Evolutionary conservation across 2,329 filamentous ascomycete species (phyloP).

Genomic region (Beauveria australis): DNA sequence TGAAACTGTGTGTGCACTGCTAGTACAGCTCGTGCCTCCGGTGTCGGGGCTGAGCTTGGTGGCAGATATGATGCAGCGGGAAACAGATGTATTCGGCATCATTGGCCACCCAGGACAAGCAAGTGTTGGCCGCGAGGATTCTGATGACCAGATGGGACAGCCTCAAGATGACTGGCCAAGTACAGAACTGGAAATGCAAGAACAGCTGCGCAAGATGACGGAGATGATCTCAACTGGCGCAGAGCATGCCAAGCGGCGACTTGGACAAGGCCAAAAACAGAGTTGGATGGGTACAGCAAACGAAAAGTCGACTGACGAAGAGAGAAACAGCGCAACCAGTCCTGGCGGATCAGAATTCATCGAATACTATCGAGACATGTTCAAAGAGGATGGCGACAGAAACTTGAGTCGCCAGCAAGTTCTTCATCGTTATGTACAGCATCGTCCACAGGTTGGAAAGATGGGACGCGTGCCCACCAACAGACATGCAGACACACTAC

Average conservation of each 20-base stretch:
- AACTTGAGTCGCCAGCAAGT: background rate
- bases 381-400: background rate
- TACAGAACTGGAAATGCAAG: background rate
- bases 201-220: background rate
- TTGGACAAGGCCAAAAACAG: background rate
- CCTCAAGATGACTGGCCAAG: background rate
- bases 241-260: background rate
- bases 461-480: background rate
- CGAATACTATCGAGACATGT: background rate
- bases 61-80: constrained; percentile 7
- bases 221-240: background rate
- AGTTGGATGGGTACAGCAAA: background rate
- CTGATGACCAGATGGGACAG: background rate
- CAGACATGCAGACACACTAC: background rate
- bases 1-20: background rate
- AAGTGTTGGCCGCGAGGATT: background rate
- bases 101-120: constrained; percentile 15
- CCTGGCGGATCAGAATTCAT: background rate
- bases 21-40: background rate
- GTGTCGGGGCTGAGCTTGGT: constrained; percentile 3
- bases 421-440: background rate
- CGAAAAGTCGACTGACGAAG: background rate
- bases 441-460: background rate
- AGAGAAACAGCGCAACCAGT: background rate
- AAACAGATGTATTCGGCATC: constrained; percentile 16